Conservation (phyloP, 2,329 filamentous ascomycete genomes). For the Ophiocordyceps camponoti-leonardi region DNA sequence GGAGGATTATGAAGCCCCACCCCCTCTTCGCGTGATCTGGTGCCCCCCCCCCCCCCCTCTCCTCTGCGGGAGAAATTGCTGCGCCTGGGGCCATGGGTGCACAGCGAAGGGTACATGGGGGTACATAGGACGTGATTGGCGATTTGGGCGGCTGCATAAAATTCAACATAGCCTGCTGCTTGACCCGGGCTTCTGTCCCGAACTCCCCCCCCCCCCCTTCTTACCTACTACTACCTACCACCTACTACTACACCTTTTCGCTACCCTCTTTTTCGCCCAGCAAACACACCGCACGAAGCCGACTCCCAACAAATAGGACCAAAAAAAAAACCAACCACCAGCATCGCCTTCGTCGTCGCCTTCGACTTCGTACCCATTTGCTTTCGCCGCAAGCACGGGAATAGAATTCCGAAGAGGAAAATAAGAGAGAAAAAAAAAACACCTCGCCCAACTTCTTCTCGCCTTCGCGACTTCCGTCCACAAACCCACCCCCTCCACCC, state of each 20-base stretch:
- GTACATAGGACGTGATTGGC: neutral
- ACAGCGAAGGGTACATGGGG: neutral
- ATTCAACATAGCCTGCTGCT: conserved; percentile 4
- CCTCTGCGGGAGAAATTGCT: neutral
- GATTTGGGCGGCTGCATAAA: conserved; percentile 2
- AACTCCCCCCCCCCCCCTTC: conserved; percentile 11
- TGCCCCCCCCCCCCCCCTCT: neutral
- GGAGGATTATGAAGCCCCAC: neutral
- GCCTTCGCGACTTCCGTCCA: neutral
- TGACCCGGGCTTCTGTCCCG: conserved; percentile 8
- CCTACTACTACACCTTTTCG: conserved; percentile 8
- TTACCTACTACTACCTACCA: neutral
- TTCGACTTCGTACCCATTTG: conserved; percentile 1
- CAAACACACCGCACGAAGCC: conserved; percentile 11
- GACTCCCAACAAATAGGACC: conserved; percentile 12
- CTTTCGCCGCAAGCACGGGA: neutral
- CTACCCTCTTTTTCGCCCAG: conserved; percentile 12
- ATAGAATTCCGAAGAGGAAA: too few relatives aligned
- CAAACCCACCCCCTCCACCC: neutral
- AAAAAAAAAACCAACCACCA: conserved; percentile 1
- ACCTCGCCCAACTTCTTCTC: neutral
- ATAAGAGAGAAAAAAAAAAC: neutral
- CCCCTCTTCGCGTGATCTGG: neutral
- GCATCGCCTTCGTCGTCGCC: conserved; percentile 6
- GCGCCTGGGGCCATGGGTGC: neutral